Base-by-base conservation (phyloP, 1,139 yeast genomes). In the Keqinozyma sinolaborantium region DNA sequence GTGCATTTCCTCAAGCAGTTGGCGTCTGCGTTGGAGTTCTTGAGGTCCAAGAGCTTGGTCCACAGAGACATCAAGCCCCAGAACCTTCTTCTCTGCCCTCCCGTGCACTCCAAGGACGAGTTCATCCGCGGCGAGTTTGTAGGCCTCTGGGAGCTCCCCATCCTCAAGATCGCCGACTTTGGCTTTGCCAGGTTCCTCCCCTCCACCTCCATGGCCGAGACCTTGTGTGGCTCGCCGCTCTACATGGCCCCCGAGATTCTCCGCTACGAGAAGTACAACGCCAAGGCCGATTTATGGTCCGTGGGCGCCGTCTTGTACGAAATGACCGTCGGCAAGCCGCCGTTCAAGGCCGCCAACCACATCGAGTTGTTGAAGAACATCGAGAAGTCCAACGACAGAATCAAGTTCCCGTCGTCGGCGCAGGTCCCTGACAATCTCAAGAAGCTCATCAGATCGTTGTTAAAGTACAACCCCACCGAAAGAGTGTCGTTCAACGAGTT, bases 171-270 rank as follows among this genome's bases (percentile, higher is more conserved):
- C 39, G 98, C 98, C 12, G 98, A 92, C 61, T 92, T 92, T 60
- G 98, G 98, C 1, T 94, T 92, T 64, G 98, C 98, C 4, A 71
- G 98, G 40, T 85, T 88, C 51, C 68, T 92, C 43, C 97, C 97
- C 7, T 80, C 85, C 29, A 84, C 96, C 1, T 82, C 95, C 2
- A 71, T 94, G 75, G 97, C 98, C 1, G 98, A 92, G 56, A 92
- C 98, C 3, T 66, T 92, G 42, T 92, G 98, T 67, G 98, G 98
- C 1, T 86, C 96, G 8, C 98, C 98, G 1, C 64, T 92, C 29
- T 92, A 94, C 57, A 92, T 92, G 98, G 98, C 98, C 0, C 98
- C 98, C 0, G 98, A 92, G 58, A 94, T 92, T 30, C 69, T 92
- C 47, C 72, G 95, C 41, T 88, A 87, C 53, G 97, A 94, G 54